Evolutionary conservation across 106 monocot genomes (phyloP), one percentile per base, ranked within the genome.

Genomic region (Dendrobium huoshanense): DNA sequence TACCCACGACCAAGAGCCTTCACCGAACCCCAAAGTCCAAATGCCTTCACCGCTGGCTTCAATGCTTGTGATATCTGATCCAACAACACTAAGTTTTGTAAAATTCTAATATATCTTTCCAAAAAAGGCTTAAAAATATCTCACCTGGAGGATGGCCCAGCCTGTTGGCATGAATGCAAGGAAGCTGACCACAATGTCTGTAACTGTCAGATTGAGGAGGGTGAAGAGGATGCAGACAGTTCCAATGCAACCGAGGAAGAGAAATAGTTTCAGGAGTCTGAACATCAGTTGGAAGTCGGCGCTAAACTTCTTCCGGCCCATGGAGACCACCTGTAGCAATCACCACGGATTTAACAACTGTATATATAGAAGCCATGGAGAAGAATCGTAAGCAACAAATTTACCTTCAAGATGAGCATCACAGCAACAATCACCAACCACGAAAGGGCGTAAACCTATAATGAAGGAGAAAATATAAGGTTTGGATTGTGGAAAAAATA

Each of bases 211-310:
- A 85, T 95, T 81, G 43, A 93, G 86, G 9, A 93, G 64, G 33
- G 84, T 77, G 81, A 99, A 99, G 15, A 99, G 91, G 49, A 87
- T 83, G 24, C 70, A 87, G 48, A 99, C 77, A 49, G 87, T 86
- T 79, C 93, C 99, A 25, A 95, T 43, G 49, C 83, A 89, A 17
- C 99, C 93, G 41, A 93, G 29, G 78, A 99, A 99, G 75, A 99
- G 82, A 81, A 99, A 82, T 29, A 91, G 78, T 80, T 99, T 99
- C 29, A 99, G 93, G 70, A 99, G 88, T 44, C 99, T 70, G 82
- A 99, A 99, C 91, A 99, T 86, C 6, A 95, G 90, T 77, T 99
- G 99, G 86, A 93, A 99, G 59, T 99, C 99, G 0, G 99, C 92
- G 64, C 99, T 95, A 72, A 99, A 99, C 79, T 86, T 93, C 87